A percentile compares a stretch with the other conserved stretches of the same genome.
These are phyloP conservation scores for Paramyrothecium roridum DNA, from an alignment of 2,329 filamentous ascomycete species.

Conservation along the genomic window DNA sequence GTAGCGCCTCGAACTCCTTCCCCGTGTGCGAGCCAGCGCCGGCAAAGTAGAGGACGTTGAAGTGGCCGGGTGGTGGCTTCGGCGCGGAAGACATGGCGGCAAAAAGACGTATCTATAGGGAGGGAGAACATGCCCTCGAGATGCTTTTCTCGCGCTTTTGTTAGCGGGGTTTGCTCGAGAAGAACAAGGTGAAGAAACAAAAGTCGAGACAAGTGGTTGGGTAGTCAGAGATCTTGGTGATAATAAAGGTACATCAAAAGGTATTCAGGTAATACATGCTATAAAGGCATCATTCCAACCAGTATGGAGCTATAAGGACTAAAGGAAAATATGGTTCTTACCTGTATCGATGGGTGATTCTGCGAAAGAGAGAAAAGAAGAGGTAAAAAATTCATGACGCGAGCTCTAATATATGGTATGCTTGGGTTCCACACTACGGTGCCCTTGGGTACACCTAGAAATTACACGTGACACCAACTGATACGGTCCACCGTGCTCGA, in stretches of 20 bases:
- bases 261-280: constrained; percentile 60
- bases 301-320: neutral
- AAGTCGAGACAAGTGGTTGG: constrained; percentile 18
- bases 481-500: too few relatives aligned
- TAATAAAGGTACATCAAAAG: constrained; percentile 57
- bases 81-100: constrained; percentile 31
- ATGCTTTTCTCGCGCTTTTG: constrained; percentile 1
- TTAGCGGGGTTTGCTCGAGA: constrained; percentile 15
- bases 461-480: too few relatives aligned
- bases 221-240: constrained; percentile 70
- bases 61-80: constrained; percentile 60
- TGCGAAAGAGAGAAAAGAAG: constrained; percentile 5
- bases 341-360: constrained; percentile 10
- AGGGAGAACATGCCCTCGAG: neutral
- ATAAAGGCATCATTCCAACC: constrained; percentile 47
- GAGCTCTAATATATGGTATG: too few relatives aligned
- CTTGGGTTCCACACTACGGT: too few relatives aligned
- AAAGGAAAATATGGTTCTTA: constrained; percentile 21
- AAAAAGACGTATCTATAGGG: neutral
- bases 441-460: too few relatives aligned
- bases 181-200: neutral
- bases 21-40: constrained; percentile 67
- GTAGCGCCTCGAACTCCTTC: constrained; percentile 62
- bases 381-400: constrained; percentile 2
- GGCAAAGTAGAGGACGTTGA: constrained; percentile 81